Evolutionary conservation across 768 basidiomycete genomes (phyloP).

Genomic region (Tremella fuciformis): DNA sequence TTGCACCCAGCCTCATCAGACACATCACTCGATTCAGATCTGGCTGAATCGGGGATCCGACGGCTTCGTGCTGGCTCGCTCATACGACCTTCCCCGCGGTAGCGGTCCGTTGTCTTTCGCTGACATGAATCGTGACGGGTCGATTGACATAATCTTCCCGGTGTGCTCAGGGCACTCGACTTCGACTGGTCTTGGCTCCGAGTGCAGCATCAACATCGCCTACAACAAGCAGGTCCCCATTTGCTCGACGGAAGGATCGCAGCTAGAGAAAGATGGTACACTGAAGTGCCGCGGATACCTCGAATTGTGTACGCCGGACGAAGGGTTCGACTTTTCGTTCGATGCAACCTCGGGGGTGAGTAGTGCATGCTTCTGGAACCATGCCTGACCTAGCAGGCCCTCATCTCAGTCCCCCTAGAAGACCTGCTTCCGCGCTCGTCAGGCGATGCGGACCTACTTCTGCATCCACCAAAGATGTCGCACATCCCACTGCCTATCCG

Average conservation of each 20-base stretch:
- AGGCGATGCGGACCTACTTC: conserved; percentile 52
- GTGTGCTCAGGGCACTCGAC: conserved; percentile 72
- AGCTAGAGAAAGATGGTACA: conserved; percentile 57
- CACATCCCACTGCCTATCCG: conserved; percentile 72
- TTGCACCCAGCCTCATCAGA: conserved; percentile 64
- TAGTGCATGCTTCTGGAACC: conserved; percentile 32
- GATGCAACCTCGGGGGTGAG: conserved; percentile 50
- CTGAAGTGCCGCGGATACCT: conserved; percentile 70
- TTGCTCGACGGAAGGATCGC: conserved; percentile 63
- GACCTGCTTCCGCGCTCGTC: conserved; percentile 58
- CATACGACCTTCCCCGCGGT: conserved; percentile 69
- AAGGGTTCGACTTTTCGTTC: conserved; percentile 74
- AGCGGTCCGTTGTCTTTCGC: conserved; percentile 79
- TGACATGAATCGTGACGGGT: conserved; percentile 92
- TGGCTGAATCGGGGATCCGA: conserved; percentile 82
- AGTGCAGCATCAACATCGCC: conserved; percentile 82
- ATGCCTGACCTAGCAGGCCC: conserved; percentile 56
- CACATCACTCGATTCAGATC: conserved; percentile 71
- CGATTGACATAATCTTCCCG: conserved; percentile 89
- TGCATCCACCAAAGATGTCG: conserved; percentile 72
- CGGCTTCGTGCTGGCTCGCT: conserved; percentile 68
- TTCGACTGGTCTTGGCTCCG: conserved; percentile 66
- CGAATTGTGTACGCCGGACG: conserved; percentile 77
- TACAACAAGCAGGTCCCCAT: conserved; percentile 87
- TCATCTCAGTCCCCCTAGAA: conserved; percentile 65